Conservation (phyloP, 495 filamentous ascomycete genomes). For the Penicillium roqueforti region DNA sequence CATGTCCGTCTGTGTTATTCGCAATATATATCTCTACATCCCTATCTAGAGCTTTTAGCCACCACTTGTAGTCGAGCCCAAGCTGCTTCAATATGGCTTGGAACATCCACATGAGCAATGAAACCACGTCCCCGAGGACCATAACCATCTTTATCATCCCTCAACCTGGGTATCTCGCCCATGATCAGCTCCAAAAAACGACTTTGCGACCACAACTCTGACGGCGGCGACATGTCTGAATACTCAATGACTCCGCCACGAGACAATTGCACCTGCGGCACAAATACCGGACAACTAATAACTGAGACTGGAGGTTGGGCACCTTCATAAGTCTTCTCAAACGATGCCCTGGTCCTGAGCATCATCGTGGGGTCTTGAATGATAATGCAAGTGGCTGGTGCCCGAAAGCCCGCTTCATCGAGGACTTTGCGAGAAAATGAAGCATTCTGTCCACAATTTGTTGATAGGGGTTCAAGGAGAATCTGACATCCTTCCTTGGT, state of each 20-base stretch:
- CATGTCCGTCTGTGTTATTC: too few species aligned
- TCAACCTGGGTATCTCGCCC: constrained; percentile 33
- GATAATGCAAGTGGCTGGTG: constrained; percentile 20
- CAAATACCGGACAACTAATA: constrained; percentile 30
- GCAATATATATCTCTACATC: neutral
- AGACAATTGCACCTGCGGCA: constrained; percentile 21
- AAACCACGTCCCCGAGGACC: constrained; percentile 34
- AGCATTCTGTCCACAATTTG: constrained; percentile 39
- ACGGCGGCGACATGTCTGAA: neutral
- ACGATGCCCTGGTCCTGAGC: constrained; percentile 31
- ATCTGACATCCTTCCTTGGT: constrained; percentile 19
- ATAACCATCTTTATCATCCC: constrained; percentile 35
- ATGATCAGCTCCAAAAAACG: constrained; percentile 30
- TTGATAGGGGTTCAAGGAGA: constrained; percentile 33
- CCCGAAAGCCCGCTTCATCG: constrained; percentile 15
- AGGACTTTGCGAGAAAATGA: constrained; percentile 23
- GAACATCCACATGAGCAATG: constrained; percentile 36
- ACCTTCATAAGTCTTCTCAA: constrained; percentile 26
- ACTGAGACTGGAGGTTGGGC: constrained; percentile 13
- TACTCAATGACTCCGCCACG: constrained; percentile 9
- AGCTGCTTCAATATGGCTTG: constrained; percentile 24
- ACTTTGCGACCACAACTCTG: constrained; percentile 21
- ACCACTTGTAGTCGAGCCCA: constrained; percentile 16
- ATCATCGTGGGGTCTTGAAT: constrained; percentile 41
- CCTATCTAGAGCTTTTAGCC: constrained; percentile 1